Evolutionary conservation across 2,329 filamentous ascomycete species (phyloP).

Genomic region (Graphilbum fragrans): DNA sequence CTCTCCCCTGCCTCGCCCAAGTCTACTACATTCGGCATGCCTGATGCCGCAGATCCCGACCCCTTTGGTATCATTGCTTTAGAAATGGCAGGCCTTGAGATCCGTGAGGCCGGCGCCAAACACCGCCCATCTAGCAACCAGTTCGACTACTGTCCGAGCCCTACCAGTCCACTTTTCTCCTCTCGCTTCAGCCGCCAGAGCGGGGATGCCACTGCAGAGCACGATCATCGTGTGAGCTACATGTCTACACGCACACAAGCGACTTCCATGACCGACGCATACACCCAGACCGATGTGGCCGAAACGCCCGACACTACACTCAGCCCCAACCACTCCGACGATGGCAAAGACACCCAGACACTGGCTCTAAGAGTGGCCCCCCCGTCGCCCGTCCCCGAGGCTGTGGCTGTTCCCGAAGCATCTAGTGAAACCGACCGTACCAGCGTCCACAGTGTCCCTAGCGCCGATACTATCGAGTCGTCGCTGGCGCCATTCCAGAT

Average conservation of each 20-base stretch:
- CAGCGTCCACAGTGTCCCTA: not conserved
- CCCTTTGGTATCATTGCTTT: conserved; percentile 83
- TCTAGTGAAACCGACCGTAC: not conserved
- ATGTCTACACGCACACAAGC: conserved; percentile 60
- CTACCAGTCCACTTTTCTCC: conserved; percentile 58
- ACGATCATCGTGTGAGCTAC: conserved; percentile 61
- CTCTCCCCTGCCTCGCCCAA: conserved; percentile 22
- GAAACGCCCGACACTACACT: conserved; percentile 42
- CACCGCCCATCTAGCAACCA: conserved; percentile 62
- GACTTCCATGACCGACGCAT: conserved; percentile 58
- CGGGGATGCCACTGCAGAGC: conserved; percentile 42
- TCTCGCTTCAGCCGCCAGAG: conserved; percentile 50
- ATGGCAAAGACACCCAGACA: conserved; percentile 24
- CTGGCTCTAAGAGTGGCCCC: not conserved
- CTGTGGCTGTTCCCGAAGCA: not conserved
- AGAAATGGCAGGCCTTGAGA: conserved; percentile 81
- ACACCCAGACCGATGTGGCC: conserved; percentile 47
- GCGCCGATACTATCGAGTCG: not conserved
- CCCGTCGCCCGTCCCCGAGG: not conserved
- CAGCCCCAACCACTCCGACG: conserved; percentile 37
- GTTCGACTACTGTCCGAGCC: conserved; percentile 68
- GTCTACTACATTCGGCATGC: conserved; percentile 52
- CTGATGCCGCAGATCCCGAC: conserved; percentile 71
- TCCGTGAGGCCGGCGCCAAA: conserved; percentile 76
- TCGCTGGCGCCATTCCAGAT: not conserved